Evolutionary conservation across 2,329 filamentous ascomycete species (phyloP).

Genomic region (Ambrosiella xylebori): DNA sequence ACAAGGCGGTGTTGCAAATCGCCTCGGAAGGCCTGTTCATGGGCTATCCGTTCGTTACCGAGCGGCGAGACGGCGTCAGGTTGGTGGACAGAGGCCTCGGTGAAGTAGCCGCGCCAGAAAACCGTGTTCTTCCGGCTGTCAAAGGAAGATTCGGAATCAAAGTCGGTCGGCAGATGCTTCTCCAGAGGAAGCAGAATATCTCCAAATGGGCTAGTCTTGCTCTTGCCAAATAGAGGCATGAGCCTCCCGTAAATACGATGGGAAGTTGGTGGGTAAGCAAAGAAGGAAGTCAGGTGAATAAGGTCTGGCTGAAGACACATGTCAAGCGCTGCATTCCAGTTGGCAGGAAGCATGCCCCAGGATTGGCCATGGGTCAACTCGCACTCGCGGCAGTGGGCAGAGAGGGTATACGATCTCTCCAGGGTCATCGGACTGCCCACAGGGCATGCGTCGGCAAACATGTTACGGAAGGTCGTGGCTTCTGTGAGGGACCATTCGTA

Average conservation of each 20-base stretch:
- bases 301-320: slow-evolving; percentile 66
- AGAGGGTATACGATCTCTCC: slow-evolving; percentile 3
- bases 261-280: slow-evolving; percentile 41
- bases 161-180: slow-evolving; percentile 15
- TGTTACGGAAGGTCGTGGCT: slow-evolving; percentile 22
- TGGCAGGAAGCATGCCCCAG: slow-evolving; percentile 43
- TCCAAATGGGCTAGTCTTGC: slow-evolving; percentile 52
- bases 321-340: slow-evolving; percentile 48
- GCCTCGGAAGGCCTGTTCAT: slow-evolving; percentile 41
- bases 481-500: slow-evolving; percentile 7
- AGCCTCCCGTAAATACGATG: slow-evolving; percentile 46
- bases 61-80: slow-evolving; percentile 3
- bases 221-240: slow-evolving; percentile 58
- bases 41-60: slow-evolving; percentile 31
- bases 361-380: slow-evolving; percentile 31
- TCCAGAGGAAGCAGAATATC: slow-evolving; percentile 57
- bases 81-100: slow-evolving; percentile 2
- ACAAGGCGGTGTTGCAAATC: slow-evolving; percentile 54
- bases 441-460: slow-evolving; percentile 38
- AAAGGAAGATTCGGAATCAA: slow-evolving; percentile 31
- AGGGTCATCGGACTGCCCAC: slow-evolving; percentile 33
- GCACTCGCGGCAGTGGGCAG: slow-evolving; percentile 7
- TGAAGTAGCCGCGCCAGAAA: slow-evolving; percentile 48
- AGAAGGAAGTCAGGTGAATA: slow-evolving; percentile 52
- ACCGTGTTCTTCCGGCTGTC: slow-evolving; percentile 44